Evolutionary conservation across 306 rosid genomes (phyloP).

Genomic region (Trichosanthes cucumerina): DNA sequence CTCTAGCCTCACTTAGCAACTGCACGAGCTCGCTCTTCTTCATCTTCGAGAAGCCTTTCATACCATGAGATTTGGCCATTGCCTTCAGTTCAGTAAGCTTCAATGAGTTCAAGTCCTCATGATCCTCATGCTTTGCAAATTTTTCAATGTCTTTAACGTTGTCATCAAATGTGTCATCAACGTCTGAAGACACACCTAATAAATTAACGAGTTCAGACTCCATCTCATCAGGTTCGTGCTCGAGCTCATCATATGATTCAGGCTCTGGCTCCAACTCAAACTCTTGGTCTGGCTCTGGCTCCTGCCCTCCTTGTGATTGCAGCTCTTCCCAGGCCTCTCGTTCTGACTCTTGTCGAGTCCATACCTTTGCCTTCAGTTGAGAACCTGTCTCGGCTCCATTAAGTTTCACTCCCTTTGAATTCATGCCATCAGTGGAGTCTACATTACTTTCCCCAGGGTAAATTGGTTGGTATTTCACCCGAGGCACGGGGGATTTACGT

Average conservation of each 20-base stretch:
- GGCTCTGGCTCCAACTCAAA: constrained; percentile 13
- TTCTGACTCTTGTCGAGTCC: neutral
- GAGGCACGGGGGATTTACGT: constrained; percentile 79
- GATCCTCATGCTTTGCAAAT: constrained; percentile 29
- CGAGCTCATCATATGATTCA: constrained; percentile 28
- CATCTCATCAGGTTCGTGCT: constrained; percentile 24
- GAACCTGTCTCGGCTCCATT: constrained; percentile 27
- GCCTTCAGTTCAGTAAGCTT: constrained; percentile 73
- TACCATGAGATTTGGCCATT: constrained; percentile 71
- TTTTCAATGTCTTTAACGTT: constrained; percentile 24
- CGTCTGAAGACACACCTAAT: constrained; percentile 34
- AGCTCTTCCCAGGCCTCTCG: constrained; percentile 9
- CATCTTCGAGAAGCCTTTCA: constrained; percentile 80
- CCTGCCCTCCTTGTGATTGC: neutral
- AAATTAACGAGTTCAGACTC: constrained; percentile 23
- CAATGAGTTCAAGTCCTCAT: constrained; percentile 44
- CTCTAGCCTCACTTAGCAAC: constrained; percentile 38
- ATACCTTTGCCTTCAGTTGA: constrained; percentile 2
- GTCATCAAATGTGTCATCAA: constrained; percentile 27
- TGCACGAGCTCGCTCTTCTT: constrained; percentile 70
- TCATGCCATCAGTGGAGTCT: constrained; percentile 16
- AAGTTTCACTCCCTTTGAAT: constrained; percentile 26
- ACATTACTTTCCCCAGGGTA: constrained; percentile 25
- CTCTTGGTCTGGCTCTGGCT: constrained; percentile 15
- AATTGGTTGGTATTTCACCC: constrained; percentile 46